Evolutionary conservation across 345 rosid species (phyloP).

Genomic region (Nasturtium officinale): DNA sequence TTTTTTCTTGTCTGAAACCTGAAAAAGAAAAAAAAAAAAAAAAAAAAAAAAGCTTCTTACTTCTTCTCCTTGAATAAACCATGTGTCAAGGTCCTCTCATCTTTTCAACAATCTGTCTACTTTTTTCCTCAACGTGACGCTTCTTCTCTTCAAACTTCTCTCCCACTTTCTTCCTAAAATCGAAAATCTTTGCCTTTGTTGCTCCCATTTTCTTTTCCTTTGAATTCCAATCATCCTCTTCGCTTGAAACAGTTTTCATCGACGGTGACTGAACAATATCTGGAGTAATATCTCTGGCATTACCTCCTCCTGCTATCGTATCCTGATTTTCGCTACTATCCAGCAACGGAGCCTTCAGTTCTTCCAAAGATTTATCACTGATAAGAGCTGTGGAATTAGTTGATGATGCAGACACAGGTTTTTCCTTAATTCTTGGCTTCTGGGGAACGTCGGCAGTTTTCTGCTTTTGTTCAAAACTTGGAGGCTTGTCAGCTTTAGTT

Average conservation of each 20-base stretch:
- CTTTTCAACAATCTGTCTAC: conserved; percentile 79
- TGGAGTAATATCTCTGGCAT: conserved; percentile 34
- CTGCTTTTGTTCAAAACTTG: conserved; percentile 41
- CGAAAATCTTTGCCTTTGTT: conserved; percentile 72
- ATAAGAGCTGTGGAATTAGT: conserved; percentile 36
- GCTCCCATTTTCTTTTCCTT: conserved; percentile 66
- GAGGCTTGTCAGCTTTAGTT: conserved; percentile 42
- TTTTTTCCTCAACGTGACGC: conserved; percentile 78
- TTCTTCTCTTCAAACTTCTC: conserved; percentile 90
- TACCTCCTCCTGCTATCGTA: conserved; percentile 8
- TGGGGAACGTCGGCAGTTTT: conserved; percentile 35
- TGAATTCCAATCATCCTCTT: conserved; percentile 53
- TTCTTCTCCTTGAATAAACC: background rate
- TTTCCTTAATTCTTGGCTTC: conserved; percentile 35
- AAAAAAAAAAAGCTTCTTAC: background rate
- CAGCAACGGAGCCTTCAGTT: conserved; percentile 60
- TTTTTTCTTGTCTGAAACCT: background rate
- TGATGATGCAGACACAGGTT: conserved; percentile 14
- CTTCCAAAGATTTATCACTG: conserved; percentile 51
- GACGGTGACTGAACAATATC: conserved; percentile 43
- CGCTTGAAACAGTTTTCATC: conserved; percentile 35
- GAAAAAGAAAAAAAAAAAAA: background rate
- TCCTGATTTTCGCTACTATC: conserved; percentile 45
- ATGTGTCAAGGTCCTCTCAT: conserved; percentile 60
- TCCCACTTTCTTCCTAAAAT: conserved; percentile 83